Conservation (phyloP, 2,329 filamentous ascomycete genomes). For the Neofusicoccum ribis region DNA sequence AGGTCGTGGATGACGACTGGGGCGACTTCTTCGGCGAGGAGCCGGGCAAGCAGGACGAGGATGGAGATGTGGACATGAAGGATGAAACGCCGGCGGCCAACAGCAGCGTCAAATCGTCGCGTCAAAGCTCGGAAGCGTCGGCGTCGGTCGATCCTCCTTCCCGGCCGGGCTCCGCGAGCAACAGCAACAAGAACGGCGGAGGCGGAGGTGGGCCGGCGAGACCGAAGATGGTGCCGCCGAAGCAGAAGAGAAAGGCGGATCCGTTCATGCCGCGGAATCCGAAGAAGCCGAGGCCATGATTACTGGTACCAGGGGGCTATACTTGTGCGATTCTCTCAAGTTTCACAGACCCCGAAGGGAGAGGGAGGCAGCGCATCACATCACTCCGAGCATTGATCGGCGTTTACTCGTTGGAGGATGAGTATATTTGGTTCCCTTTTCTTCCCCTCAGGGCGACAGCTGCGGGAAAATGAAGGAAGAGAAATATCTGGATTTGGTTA, state of each 20-base stretch:
- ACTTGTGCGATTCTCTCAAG: no score
- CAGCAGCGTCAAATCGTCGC: background rate
- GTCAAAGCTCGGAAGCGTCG: background rate
- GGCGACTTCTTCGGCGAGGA: constrained; percentile 1
- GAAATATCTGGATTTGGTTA: no score
- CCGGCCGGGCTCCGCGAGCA: background rate
- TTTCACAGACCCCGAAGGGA: no score
- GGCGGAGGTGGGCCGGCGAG: background rate
- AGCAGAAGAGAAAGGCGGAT: constrained; percentile 22
- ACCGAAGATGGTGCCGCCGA: constrained; percentile 14
- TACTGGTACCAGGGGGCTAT: no score
- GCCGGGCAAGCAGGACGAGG: background rate
- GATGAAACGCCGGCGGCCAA: constrained; percentile 18
- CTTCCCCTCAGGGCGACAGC: no score
- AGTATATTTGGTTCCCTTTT: no score
- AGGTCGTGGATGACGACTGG: background rate
- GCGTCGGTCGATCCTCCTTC: background rate
- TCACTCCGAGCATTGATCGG: background rate
- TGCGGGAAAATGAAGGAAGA: no score
- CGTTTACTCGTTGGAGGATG: background rate
- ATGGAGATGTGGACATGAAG: constrained; percentile 22
- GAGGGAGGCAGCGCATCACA: background rate
- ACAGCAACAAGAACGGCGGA: background rate
- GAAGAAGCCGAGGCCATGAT: constrained; percentile 12
- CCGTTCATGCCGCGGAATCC: constrained; percentile 21